Conservation (phyloP, 768 basidiomycete genomes). For the Cystobasidiopsis lactophilus region DNA sequence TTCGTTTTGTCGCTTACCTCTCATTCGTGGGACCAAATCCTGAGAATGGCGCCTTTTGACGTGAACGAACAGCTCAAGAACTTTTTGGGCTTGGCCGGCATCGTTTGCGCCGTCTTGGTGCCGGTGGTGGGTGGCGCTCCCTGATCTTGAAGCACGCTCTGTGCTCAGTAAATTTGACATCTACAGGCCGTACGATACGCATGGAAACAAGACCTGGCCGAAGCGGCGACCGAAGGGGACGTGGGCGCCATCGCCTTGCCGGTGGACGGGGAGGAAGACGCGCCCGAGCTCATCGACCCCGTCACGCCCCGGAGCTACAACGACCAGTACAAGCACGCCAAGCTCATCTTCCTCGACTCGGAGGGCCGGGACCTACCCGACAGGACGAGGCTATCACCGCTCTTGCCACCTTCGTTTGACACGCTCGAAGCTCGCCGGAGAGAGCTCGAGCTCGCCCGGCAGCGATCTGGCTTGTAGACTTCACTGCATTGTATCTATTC, state of each 20-base stretch:
- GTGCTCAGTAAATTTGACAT: slow-evolving; percentile 12
- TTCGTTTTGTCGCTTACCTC: neutral
- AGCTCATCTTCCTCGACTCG: neutral
- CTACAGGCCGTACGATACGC: slow-evolving; percentile 14
- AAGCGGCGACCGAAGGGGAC: slow-evolving; percentile 24
- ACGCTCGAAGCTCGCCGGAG: no score
- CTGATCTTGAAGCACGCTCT: slow-evolving; percentile 33
- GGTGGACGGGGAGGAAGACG: neutral
- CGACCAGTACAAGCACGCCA: neutral
- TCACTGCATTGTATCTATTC: no score
- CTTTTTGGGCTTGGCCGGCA: slow-evolving; percentile 59
- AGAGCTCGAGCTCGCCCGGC: no score
- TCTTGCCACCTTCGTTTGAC: no score
- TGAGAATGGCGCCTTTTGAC: neutral
- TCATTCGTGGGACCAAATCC: neutral
- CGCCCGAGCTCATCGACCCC: neutral
- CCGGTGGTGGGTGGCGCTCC: slow-evolving; percentile 72
- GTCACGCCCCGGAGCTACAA: neutral
- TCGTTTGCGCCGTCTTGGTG: slow-evolving; percentile 77
- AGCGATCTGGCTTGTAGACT: no score
- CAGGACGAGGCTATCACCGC: no score
- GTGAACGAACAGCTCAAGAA: slow-evolving; percentile 38
- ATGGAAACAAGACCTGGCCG: slow-evolving; percentile 12
- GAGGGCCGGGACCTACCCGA: neutral
- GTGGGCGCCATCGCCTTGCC: slow-evolving; percentile 19